These are phyloP conservation scores for Tuber indicum DNA, from an alignment of 495 filamentous ascomycete species.

Conservation along the genomic window DNA sequence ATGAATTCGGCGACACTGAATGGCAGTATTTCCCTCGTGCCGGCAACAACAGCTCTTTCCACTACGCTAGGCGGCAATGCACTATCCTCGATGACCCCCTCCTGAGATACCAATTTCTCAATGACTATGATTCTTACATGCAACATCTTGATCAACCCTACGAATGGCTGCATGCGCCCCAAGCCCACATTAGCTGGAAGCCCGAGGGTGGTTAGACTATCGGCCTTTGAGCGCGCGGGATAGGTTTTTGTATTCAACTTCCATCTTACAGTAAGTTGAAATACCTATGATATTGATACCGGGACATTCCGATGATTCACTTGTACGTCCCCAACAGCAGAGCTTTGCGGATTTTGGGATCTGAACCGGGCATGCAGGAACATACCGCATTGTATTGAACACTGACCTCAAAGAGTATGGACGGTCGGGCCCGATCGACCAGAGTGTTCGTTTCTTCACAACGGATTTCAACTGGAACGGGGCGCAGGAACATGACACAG, in stretches of 20 bases:
- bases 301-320: neutral
- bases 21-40: constrained; percentile 97
- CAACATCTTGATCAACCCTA: constrained; percentile 79
- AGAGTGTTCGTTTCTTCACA: constrained; percentile 79
- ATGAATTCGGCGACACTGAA: constrained; percentile 97
- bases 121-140: constrained; percentile 91
- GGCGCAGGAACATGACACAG: constrained; percentile 78
- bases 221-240: constrained; percentile 87
- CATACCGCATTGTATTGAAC: constrained; percentile 82
- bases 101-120: constrained; percentile 84
- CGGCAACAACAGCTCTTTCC: constrained; percentile 92
- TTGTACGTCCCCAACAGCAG: constrained; percentile 35
- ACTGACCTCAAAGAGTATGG: constrained; percentile 72
- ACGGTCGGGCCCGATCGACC: constrained; percentile 68
- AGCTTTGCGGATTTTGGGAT: constrained; percentile 92
- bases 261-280: constrained; percentile 55
- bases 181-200: constrained; percentile 90
- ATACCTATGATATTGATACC: neutral
- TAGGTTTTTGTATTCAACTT: constrained; percentile 96
- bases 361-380: constrained; percentile 74
- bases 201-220: constrained; percentile 90
- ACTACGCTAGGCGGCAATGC: constrained; percentile 91
- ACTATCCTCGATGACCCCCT: constrained; percentile 82
- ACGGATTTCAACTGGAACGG: constrained; percentile 84
- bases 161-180: constrained; percentile 80